Evolutionary conservation across 1,284 basidiomycete genomes (phyloP).

Genomic region (Cutaneotrichosporon curvatum): DNA sequence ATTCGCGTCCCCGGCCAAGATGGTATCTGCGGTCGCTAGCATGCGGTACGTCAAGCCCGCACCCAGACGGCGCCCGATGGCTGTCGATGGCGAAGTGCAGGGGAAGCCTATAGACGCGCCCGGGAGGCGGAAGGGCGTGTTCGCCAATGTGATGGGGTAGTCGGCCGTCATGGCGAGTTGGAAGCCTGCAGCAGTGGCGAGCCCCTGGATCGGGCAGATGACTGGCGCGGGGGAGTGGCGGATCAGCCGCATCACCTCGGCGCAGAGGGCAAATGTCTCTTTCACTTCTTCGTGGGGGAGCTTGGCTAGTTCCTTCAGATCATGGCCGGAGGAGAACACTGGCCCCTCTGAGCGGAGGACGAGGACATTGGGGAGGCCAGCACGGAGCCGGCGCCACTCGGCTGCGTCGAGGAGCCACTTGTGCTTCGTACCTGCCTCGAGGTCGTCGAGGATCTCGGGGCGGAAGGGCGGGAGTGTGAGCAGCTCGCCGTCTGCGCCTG

Average conservation of each 20-base stretch:
- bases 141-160: conserved; percentile 14
- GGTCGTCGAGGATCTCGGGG: conserved; percentile 8
- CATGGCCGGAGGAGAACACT: conserved; percentile 15
- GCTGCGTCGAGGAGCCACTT: conserved; percentile 11
- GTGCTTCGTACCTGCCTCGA: conserved; percentile 10
- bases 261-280: conserved; percentile 19
- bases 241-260: conserved; percentile 17
- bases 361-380: conserved; percentile 10
- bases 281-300: conserved; percentile 15
- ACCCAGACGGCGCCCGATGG: conserved; percentile 12
- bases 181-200: conserved; percentile 15
- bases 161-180: conserved; percentile 18
- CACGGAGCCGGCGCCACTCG: conserved; percentile 9
- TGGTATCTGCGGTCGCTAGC: conserved; percentile 14
- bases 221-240: conserved; percentile 14
- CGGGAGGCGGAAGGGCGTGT: conserved; percentile 13
- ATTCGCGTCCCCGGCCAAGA: conserved; percentile 9
- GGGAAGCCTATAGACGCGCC: conserved; percentile 16
- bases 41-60: conserved; percentile 15
- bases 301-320: conserved; percentile 15
- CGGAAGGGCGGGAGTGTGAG: conserved; percentile 9
- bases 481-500: not conserved
- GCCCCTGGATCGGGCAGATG: conserved; percentile 12
- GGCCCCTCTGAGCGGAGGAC: conserved; percentile 16
- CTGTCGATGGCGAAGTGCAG: conserved; percentile 12